phyloP scores from a whole-genome alignment of 2,329 filamentous ascomycete species.

The Aureobasidium sp. region DNA sequence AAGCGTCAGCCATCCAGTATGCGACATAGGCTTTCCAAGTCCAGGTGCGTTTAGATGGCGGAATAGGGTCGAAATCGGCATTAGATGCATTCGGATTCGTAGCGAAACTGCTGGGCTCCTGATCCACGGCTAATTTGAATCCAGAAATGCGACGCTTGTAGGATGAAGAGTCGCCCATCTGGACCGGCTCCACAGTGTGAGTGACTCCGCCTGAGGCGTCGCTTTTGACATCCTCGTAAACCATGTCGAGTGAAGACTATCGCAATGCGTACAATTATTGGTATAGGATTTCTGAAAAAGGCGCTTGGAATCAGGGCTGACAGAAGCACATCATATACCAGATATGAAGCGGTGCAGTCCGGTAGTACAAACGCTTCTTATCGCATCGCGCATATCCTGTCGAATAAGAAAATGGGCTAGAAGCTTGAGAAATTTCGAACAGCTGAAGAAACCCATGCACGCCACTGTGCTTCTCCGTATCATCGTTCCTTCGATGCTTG shows the following conservation, averaged over 20 bases:
- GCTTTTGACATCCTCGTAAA: not conserved
- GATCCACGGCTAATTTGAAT: not conserved
- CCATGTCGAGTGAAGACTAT: no score
- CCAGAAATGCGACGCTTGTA: not conserved
- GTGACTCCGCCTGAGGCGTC: not conserved
- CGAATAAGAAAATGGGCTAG: not conserved
- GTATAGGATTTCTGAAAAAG: no score
- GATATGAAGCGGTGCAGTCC: not conserved
- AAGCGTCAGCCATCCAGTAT: slow-evolving; percentile 24
- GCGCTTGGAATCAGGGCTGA: not conserved
- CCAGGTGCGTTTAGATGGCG: not conserved
- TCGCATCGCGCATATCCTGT: not conserved
- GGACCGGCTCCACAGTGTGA: not conserved
- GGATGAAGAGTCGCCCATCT: not conserved
- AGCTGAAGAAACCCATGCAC: not conserved
- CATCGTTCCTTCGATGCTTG: not conserved
- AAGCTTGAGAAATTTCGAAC: not conserved
- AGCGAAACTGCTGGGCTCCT: slow-evolving; percentile 1
- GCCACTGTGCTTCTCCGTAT: not conserved
- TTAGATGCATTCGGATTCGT: not conserved
- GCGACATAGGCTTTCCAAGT: slow-evolving; percentile 16
- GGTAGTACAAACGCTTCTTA: not conserved
- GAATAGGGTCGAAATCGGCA: not conserved
- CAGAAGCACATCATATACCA: not conserved
- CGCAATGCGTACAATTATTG: no score